Evolutionary conservation across 2,329 filamentous ascomycete genomes (phyloP).

Genomic region (Fusarium nurragi): DNA sequence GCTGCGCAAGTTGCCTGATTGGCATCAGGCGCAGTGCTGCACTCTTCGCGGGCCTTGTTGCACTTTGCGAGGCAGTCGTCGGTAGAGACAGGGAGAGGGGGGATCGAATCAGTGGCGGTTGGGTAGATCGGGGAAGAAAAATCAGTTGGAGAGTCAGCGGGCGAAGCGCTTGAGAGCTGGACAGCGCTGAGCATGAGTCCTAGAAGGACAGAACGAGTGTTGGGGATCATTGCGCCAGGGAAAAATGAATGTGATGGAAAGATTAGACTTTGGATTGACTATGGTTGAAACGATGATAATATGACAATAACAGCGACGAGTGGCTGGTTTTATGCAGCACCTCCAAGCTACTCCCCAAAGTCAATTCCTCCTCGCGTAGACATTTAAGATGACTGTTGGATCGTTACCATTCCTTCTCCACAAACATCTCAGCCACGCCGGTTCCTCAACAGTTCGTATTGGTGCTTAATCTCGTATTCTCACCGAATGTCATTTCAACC

Average conservation of each 20-base stretch:
- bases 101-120: neutral
- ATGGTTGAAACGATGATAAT: neutral
- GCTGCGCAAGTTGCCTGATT: constrained; percentile 13
- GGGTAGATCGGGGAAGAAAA: constrained; percentile 1
- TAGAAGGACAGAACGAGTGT: constrained; percentile 17
- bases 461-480: neutral
- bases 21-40: neutral
- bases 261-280: neutral
- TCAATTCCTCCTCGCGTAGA: neutral
- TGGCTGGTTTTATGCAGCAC: neutral
- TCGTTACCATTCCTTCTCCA: neutral
- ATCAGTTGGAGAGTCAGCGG: neutral
- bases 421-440: neutral
- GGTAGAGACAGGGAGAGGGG: neutral
- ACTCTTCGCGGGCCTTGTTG: neutral
- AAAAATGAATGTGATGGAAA: neutral
- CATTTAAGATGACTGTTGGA: neutral
- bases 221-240: constrained; percentile 4
- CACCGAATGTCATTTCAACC: neutral
- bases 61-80: constrained; percentile 11
- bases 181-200: constrained; percentile 10
- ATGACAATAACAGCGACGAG: neutral
- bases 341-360: too few species aligned
- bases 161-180: constrained; percentile 2
- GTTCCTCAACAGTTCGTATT: neutral